Conservation (phyloP, 352 stramenopile genomes). For the Hyaloperonospora arabidopsidis region DNA sequence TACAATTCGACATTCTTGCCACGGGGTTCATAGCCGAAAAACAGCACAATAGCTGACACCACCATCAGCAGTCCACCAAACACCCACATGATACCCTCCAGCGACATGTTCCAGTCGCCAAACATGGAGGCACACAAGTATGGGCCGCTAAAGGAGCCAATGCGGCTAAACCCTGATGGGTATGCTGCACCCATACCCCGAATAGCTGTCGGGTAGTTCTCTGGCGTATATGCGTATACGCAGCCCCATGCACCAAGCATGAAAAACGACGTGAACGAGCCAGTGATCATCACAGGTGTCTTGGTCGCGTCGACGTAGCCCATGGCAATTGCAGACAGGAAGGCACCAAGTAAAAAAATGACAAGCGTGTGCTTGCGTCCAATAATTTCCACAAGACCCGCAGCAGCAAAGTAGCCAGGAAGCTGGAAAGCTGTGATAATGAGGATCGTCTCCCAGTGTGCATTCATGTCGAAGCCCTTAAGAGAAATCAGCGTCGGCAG, state of each 20-base stretch:
- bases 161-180: conserved; percentile 54
- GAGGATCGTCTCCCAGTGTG: conserved; percentile 39
- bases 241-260: conserved; percentile 59
- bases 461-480: conserved; percentile 59
- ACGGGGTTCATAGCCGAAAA: conserved; percentile 63
- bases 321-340: conserved; percentile 46
- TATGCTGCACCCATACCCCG: conserved; percentile 63
- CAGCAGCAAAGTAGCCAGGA: conserved; percentile 49
- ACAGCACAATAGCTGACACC: conserved; percentile 37
- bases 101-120: conserved; percentile 39
- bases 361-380: conserved; percentile 50
- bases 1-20: conserved; percentile 61
- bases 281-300: conserved; percentile 37
- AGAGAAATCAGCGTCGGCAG: conserved; percentile 41
- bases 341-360: conserved; percentile 40
- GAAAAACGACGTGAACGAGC: conserved; percentile 57
- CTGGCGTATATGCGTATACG: conserved; percentile 64
- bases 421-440: conserved; percentile 61
- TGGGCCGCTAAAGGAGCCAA: conserved; percentile 53
- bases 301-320: conserved; percentile 47
- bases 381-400: conserved; percentile 43
- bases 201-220: conserved; percentile 70
- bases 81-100: conserved; percentile 64
- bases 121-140: conserved; percentile 65
- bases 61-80: conserved; percentile 57